Evolutionary conservation across 441 rosid genomes (phyloP).

Genomic region (Gossypium gossypioides): DNA sequence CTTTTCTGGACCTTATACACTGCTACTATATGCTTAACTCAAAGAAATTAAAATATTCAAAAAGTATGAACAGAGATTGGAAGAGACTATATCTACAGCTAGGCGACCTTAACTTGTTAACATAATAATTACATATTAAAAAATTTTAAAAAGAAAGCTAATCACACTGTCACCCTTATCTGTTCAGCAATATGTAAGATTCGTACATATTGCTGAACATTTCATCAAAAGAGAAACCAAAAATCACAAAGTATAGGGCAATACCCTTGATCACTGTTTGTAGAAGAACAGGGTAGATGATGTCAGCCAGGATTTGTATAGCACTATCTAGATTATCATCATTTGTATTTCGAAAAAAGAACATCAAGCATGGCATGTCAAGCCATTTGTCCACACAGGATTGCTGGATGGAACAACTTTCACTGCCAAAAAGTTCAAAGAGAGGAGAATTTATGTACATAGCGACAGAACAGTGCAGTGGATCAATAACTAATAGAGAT

Average conservation of each 20-base stretch:
- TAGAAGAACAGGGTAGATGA: slow-evolving; percentile 62
- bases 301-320: slow-evolving; percentile 43
- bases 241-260: background rate
- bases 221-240: background rate
- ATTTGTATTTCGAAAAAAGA: slow-evolving; percentile 37
- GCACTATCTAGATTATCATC: slow-evolving; percentile 38
- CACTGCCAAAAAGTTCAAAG: slow-evolving; percentile 41
- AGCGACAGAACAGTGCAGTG: background rate
- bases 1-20: background rate
- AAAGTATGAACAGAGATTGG: background rate
- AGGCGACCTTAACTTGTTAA: background rate
- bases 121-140: background rate
- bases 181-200: background rate
- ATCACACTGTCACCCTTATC: background rate
- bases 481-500: background rate
- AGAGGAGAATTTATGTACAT: slow-evolving; percentile 3
- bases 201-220: background rate
- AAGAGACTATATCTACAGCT: background rate
- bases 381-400: slow-evolving; percentile 28
- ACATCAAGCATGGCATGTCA: slow-evolving; percentile 59
- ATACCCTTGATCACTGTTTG: slow-evolving; percentile 86
- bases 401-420: slow-evolving; percentile 54
- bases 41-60: background rate
- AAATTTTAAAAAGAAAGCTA: background rate
- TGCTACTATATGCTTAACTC: background rate